Percentiles rank a stretch among this genome's conserved stretches.
These are phyloP conservation scores for Trametes coccinea DNA, from an alignment of 768 basidiomycete genomes.

Conservation along the genomic window DNA sequence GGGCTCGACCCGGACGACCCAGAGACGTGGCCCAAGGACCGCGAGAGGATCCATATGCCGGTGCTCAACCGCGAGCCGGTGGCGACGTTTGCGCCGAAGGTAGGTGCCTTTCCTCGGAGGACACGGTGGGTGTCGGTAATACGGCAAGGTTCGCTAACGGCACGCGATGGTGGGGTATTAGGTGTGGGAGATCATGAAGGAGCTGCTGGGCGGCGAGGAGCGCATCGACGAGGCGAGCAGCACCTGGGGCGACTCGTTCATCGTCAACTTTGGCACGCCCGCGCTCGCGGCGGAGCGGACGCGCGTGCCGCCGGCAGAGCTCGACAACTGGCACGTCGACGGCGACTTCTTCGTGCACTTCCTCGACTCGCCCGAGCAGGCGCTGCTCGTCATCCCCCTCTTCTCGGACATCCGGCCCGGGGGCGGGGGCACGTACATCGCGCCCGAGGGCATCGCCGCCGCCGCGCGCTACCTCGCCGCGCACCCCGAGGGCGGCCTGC, in stretches of 20 bases:
- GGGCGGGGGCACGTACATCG: constrained; percentile 63
- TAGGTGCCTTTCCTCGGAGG: constrained; percentile 16
- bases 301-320: constrained; percentile 39
- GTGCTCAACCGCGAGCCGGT: constrained; percentile 47
- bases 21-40: constrained; percentile 46
- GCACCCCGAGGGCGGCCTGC: constrained; percentile 54
- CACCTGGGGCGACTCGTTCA: constrained; percentile 60
- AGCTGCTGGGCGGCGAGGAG: constrained; percentile 60
- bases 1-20: constrained; percentile 54
- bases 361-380: constrained; percentile 68
- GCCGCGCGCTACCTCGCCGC: constrained; percentile 51
- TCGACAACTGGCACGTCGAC: constrained; percentile 67
- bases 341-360: constrained; percentile 64
- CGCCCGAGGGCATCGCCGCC: constrained; percentile 52
- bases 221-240: constrained; percentile 51
- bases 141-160: background rate
- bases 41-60: constrained; percentile 58
- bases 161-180: constrained; percentile 18
- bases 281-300: constrained; percentile 24
- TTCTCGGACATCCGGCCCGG: constrained; percentile 55
- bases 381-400: constrained; percentile 59
- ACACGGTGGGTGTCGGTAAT: background rate
- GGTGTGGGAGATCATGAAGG: constrained; percentile 63
- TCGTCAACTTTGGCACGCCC: constrained; percentile 58
- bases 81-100: constrained; percentile 54